A percentile compares a stretch with the other conserved stretches of the same genome.
phyloP scores from a whole-genome alignment of 495 filamentous ascomycete genomes.

The Saxophila tyrrhenica region DNA sequence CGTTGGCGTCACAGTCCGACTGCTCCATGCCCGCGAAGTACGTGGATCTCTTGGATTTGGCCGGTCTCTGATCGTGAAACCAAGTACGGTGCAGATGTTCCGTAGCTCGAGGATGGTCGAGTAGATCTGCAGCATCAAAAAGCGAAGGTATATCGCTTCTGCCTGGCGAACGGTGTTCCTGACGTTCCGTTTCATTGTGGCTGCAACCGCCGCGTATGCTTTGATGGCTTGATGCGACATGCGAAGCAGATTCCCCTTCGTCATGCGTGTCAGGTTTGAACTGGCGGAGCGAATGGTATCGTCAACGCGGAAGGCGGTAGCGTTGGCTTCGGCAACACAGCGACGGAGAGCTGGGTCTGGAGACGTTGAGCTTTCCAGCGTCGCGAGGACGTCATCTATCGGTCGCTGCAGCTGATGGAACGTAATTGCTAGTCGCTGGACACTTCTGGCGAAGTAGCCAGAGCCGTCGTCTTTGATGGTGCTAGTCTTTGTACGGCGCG shows the following conservation, averaged over 20 bases:
- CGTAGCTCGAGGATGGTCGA: conserved; percentile 68
- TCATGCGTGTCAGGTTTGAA: background rate
- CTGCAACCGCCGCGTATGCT: conserved; percentile 4
- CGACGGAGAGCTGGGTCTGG: background rate
- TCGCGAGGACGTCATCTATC: conserved; percentile 35
- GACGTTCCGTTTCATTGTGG: conserved; percentile 7
- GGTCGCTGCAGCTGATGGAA: conserved; percentile 69
- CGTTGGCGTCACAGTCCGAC: conserved; percentile 16
- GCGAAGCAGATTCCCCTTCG: background rate
- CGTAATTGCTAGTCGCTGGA: conserved; percentile 79
- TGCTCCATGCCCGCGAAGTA: conserved; percentile 15
- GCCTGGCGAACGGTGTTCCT: background rate
- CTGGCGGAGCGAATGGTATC: background rate
- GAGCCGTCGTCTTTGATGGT: background rate
- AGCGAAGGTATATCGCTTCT: conserved; percentile 50
- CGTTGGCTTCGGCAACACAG: background rate
- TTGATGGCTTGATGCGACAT: conserved; percentile 3
- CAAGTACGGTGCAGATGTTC: conserved; percentile 39
- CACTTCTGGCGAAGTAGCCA: conserved; percentile 62
- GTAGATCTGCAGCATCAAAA: conserved; percentile 67
- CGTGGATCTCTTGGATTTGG: conserved; percentile 5
- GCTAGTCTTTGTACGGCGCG: background rate
- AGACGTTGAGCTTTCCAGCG: background rate
- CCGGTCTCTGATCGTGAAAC: conserved; percentile 21
- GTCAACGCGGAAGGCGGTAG: background rate